Base-by-base conservation (phyloP, 441 rosid genomes). In the Syzygium malaccense region DNA sequence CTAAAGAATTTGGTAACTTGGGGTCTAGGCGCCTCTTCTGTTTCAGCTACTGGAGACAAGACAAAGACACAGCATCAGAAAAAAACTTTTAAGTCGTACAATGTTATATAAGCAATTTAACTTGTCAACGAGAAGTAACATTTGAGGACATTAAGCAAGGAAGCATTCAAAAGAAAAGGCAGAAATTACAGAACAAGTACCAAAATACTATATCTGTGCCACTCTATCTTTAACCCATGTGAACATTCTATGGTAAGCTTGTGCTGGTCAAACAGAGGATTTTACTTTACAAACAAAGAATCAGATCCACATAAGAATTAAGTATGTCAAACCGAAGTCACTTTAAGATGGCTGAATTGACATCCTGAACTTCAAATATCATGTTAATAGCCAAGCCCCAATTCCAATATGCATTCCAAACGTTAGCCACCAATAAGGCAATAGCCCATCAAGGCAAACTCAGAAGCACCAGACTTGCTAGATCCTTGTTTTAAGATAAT, bases 1-100 rank as follows among this genome's bases (percentile, higher is more conserved):
- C 99, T 94, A 2, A 58, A 9, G 78, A 96, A 92, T 92, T 94
- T 95, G 68, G 98, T 97, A 88, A 96, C 91, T 86, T 93, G 90
- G 30, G 95, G 95, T 83, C 86, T 92, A 5, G 92, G 95, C 89
- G 88, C 90, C 68, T 91, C 92, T 25, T 87, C 96, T 28, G 60
- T 75, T 88, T 89, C 94, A 86, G 86, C 68, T 54, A n/a, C 97
- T 95, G 94, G 85, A 91, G 71, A 55, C 10, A 14, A 85, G 64
- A 90, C 85, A 88, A n/a, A 45, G 71, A 25, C 37, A 91, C 66
- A 88, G 30, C 23, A 85, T 56, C 53, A 48, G 25, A 51, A 28
- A 17, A 54, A 23, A 54, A 12, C 62, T 23, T 33, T 32, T 13
- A 58, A 54, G 49, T 71, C 1, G 17, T 20, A 11, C 5, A 1